Percentiles rank a stretch among this genome's conserved stretches.
These are phyloP conservation scores for Pterulicium gracile DNA, from an alignment of 1,284 basidiomycete genomes.

Conservation along the genomic window DNA sequence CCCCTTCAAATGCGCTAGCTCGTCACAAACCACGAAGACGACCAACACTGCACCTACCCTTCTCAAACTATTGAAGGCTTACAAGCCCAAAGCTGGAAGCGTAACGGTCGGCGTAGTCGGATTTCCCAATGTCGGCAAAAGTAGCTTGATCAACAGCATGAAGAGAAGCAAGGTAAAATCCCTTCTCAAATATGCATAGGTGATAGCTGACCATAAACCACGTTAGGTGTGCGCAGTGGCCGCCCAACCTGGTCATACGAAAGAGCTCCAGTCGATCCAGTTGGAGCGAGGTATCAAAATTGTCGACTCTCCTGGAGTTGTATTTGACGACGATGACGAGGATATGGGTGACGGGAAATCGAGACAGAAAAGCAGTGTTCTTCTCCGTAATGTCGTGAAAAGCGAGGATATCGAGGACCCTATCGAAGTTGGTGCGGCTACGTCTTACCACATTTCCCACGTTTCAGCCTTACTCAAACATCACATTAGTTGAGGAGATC, in stretches of 20 bases:
- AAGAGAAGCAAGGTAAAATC: slow-evolving; percentile 81
- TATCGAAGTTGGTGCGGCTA: slow-evolving; percentile 65
- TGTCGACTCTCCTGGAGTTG: slow-evolving; percentile 93
- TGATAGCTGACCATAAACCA: too few relatives aligned
- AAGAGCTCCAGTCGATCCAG: slow-evolving; percentile 88
- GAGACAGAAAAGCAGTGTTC: slow-evolving; percentile 52
- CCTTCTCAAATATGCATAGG: too few relatives aligned
- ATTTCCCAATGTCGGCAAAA: slow-evolving; percentile 97
- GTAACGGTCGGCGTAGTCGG: slow-evolving; percentile 93
- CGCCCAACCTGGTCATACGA: slow-evolving; percentile 91
- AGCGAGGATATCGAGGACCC: slow-evolving; percentile 91
- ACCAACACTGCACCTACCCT: slow-evolving; percentile 71
- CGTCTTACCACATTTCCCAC: neutral
- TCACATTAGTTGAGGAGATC: slow-evolving; percentile 70
- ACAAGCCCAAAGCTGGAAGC: slow-evolving; percentile 65
- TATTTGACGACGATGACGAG: slow-evolving; percentile 74
- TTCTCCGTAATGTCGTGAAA: slow-evolving; percentile 88
- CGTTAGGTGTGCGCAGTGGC: slow-evolving; percentile 80
- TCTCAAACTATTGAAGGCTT: slow-evolving; percentile 85
- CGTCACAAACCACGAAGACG: slow-evolving; percentile 80
- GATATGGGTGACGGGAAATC: slow-evolving; percentile 37
- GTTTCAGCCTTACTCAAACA: slow-evolving; percentile 7
- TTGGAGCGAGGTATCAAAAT: slow-evolving; percentile 90
- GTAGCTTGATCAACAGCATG: slow-evolving; percentile 89
- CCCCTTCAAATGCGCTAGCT: slow-evolving; percentile 55